These are phyloP conservation scores for Xerocomus amazonicus DNA, from an alignment of 1,284 basidiomycete genomes.

Conservation along the genomic window DNA sequence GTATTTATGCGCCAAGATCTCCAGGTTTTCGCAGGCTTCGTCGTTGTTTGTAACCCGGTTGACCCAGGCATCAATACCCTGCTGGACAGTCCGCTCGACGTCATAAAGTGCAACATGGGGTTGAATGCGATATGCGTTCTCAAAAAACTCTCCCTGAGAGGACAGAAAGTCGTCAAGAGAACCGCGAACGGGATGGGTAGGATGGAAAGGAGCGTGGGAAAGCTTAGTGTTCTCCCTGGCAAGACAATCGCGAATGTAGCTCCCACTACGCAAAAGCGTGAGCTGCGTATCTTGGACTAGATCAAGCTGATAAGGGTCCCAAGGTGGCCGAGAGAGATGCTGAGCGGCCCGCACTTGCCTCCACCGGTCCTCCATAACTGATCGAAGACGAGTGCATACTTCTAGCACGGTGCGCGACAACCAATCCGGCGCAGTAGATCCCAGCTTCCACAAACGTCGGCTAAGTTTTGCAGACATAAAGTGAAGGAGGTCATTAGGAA, in stretches of 20 bases:
- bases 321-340: slow-evolving; percentile 17
- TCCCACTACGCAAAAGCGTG: slow-evolving; percentile 25
- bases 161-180: slow-evolving; percentile 23
- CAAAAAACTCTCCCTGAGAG: slow-evolving; percentile 16
- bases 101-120: slow-evolving; percentile 31
- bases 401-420: slow-evolving; percentile 11
- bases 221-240: background rate
- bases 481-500: slow-evolving; percentile 35
- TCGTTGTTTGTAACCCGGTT: slow-evolving; percentile 7
- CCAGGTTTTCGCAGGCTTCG: slow-evolving; percentile 20
- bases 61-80: slow-evolving; percentile 34
- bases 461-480: slow-evolving; percentile 33
- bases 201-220: slow-evolving; percentile 12
- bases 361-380: slow-evolving; percentile 18
- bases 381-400: slow-evolving; percentile 16
- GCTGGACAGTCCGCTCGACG: slow-evolving; percentile 33
- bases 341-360: slow-evolving; percentile 11
- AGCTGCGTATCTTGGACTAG: slow-evolving; percentile 30
- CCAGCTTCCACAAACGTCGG: slow-evolving; percentile 39
- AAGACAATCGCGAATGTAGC: slow-evolving; percentile 27
- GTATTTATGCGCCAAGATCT: slow-evolving; percentile 32
- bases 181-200: slow-evolving; percentile 9
- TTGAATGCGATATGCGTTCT: slow-evolving; percentile 10
- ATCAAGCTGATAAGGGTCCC: slow-evolving; percentile 29
- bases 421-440: slow-evolving; percentile 16